phyloP scores from a whole-genome alignment of 345 rosid genomes.

The Populus ilicifolia region DNA sequence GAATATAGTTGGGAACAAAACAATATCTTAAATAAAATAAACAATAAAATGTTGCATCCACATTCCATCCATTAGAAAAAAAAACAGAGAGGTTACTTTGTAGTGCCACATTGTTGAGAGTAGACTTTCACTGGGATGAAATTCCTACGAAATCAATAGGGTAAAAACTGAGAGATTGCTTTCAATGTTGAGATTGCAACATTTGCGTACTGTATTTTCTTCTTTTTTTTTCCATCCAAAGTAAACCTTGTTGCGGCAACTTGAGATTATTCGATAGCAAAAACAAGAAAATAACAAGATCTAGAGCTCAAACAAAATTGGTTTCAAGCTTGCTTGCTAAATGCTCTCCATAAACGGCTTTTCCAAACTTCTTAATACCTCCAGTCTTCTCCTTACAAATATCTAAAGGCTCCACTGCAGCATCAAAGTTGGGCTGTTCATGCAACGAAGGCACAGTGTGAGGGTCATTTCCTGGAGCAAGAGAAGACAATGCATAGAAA shows the following conservation, averaged over 20 bases:
- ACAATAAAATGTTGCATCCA: no score
- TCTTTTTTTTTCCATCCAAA: background rate
- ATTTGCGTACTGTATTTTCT: no score
- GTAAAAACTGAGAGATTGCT: no score
- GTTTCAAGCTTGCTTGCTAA: conserved; percentile 66
- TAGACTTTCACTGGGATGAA: no score
- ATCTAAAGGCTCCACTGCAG: conserved; percentile 72
- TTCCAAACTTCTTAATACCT: conserved; percentile 41
- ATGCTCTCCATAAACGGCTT: conserved; percentile 82
- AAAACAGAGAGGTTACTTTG: no score
- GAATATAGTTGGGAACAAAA: no score
- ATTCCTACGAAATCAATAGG: no score
- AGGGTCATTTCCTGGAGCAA: background rate
- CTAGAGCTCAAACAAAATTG: conserved; percentile 38
- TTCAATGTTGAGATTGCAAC: no score
- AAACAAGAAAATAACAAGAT: background rate
- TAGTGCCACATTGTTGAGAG: no score
- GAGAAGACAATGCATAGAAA: background rate
- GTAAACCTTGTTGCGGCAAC: background rate
- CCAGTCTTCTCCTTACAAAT: conserved; percentile 44
- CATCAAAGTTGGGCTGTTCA: conserved; percentile 62
- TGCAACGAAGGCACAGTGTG: background rate
- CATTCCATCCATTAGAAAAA: no score
- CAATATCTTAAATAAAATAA: no score
- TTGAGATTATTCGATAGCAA: background rate